Evolutionary conservation across 1,284 basidiomycete genomes (phyloP).

Genomic region (Xerocomus nothofagi): DNA sequence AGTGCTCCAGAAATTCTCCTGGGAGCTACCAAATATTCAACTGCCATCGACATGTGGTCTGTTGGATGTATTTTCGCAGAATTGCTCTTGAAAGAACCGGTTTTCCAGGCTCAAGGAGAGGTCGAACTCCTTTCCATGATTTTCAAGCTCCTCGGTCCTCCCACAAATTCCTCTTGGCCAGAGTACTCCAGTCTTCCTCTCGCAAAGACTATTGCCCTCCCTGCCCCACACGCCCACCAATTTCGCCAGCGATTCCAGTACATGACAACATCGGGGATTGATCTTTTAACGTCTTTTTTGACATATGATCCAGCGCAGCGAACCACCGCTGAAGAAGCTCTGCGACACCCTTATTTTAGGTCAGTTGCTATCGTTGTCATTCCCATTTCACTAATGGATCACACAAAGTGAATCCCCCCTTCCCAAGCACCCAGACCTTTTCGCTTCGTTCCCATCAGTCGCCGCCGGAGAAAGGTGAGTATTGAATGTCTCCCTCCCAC

Average conservation of each 20-base stretch:
- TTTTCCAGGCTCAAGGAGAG: slow-evolving; percentile 96
- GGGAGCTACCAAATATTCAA: slow-evolving; percentile 91
- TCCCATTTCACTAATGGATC: slow-evolving; percentile 7
- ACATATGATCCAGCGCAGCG: slow-evolving; percentile 87
- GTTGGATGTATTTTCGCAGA: slow-evolving; percentile 99
- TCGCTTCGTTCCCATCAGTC: slow-evolving; percentile 93
- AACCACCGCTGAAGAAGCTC: slow-evolving; percentile 85
- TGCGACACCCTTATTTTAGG: slow-evolving; percentile 92
- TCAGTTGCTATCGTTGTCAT: slow-evolving; percentile 38
- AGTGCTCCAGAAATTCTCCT: slow-evolving; percentile 96
- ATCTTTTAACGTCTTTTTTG: slow-evolving; percentile 81
- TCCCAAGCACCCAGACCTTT: slow-evolving; percentile 97
- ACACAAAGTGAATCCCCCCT: slow-evolving; percentile 79
- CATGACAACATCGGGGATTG: slow-evolving; percentile 80
- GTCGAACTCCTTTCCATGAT: slow-evolving; percentile 92
- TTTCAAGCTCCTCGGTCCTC: slow-evolving; percentile 89
- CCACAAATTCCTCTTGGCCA: slow-evolving; percentile 86
- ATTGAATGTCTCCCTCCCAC: not conserved
- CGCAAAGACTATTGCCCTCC: slow-evolving; percentile 75
- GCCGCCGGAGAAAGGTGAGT: slow-evolving; percentile 95
- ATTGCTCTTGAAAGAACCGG: slow-evolving; percentile 87
- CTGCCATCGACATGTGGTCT: slow-evolving; percentile 98
- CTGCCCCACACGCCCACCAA: slow-evolving; percentile 72
- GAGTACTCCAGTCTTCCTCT: slow-evolving; percentile 78
- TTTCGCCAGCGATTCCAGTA: slow-evolving; percentile 80